Evolutionary conservation across 2,329 filamentous ascomycete genomes (phyloP).

Genomic region (Talaromyces sp.): DNA sequence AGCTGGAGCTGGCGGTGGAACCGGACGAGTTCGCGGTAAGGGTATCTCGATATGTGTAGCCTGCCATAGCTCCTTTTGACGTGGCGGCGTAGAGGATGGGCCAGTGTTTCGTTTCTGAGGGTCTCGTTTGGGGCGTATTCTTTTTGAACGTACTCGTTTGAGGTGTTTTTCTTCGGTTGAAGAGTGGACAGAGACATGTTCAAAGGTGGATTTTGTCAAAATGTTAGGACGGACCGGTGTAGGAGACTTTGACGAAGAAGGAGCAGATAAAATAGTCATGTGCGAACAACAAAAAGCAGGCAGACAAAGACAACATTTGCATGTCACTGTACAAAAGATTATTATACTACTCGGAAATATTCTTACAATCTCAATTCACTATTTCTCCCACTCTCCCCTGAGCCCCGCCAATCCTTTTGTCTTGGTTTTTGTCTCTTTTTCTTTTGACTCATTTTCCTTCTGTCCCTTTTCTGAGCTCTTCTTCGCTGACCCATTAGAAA

Average conservation of each 20-base stretch:
- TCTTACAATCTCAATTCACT: not conserved
- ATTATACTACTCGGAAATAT: not conserved
- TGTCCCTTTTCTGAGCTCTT: conserved; percentile 6
- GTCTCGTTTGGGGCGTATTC: no score
- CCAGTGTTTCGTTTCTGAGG: not conserved
- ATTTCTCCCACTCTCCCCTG: conserved; percentile 29
- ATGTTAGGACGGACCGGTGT: not conserved
- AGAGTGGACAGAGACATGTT: not conserved
- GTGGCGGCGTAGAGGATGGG: not conserved
- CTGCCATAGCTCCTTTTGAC: not conserved
- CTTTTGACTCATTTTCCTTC: not conserved
- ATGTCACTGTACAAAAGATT: not conserved
- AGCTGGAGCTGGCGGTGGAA: not conserved
- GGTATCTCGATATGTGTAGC: not conserved
- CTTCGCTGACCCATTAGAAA: conserved; percentile 20
- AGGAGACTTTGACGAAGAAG: not conserved
- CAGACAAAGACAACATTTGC: not conserved
- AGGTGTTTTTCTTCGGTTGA: not conserved
- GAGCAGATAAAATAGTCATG: not conserved
- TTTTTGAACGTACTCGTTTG: not conserved
- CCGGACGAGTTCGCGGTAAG: not conserved
- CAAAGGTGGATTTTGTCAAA: not conserved
- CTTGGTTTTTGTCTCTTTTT: conserved; percentile 6
- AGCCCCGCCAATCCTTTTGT: conserved; percentile 32
- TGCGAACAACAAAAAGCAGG: not conserved